phyloP scores from a whole-genome alignment of 345 rosid species.

The rapeseed (Brassica napus) region DNA sequence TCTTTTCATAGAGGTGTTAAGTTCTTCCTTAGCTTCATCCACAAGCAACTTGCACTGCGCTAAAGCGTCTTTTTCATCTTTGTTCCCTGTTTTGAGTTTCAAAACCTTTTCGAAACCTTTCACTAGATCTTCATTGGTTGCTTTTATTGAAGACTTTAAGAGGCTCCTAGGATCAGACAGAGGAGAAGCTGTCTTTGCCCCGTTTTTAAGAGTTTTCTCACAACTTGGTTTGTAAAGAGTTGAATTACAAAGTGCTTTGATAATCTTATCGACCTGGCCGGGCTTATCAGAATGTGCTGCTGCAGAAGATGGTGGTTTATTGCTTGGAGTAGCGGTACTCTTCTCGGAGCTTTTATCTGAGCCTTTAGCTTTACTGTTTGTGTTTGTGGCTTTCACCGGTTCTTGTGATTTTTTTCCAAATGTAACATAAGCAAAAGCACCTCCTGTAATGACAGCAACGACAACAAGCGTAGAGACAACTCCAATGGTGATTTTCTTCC shows the following conservation, averaged over 20 bases:
- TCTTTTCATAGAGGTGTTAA: conserved; percentile 34
- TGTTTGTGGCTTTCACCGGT: conserved; percentile 27
- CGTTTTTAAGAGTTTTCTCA: conserved; percentile 44
- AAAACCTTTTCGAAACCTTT: conserved; percentile 43
- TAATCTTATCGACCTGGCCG: conserved; percentile 38
- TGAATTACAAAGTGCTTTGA: conserved; percentile 50
- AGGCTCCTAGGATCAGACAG: conserved; percentile 48
- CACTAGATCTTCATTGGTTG: conserved; percentile 43
- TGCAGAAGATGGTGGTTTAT: conserved; percentile 14
- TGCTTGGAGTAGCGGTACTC: conserved; percentile 8
- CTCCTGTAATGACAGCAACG: conserved; percentile 44
- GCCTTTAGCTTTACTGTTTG: conserved; percentile 1
- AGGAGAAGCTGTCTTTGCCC: conserved; percentile 30
- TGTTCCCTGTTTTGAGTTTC: conserved; percentile 40
- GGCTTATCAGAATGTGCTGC: conserved; percentile 27
- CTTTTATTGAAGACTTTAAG: conserved; percentile 53
- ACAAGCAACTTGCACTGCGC: conserved; percentile 61
- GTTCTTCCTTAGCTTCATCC: conserved; percentile 58
- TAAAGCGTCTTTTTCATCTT: conserved; percentile 57
- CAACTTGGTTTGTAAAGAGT: conserved; percentile 59
- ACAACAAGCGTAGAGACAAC: conserved; percentile 41
- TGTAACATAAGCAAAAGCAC: conserved; percentile 44
- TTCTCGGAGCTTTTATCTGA: neutral
- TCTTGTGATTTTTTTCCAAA: conserved; percentile 30
- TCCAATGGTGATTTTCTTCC: conserved; percentile 48